Evolutionary conservation across 495 filamentous ascomycete species (phyloP).

Genomic region (Aspergillus egyptiacus): DNA sequence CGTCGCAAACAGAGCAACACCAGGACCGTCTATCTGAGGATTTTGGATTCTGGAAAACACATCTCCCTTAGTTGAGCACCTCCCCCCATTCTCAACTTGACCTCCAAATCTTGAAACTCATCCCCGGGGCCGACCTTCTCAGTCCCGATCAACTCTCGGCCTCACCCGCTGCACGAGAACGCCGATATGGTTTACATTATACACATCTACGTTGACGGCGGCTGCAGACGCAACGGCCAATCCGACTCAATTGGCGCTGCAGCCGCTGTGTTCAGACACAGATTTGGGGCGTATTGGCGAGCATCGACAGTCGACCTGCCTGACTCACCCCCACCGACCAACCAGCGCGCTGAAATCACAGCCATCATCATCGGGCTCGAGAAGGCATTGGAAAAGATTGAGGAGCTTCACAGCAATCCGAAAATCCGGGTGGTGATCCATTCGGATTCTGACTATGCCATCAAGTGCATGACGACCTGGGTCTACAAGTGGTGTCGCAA

Average conservation of each 20-base stretch:
- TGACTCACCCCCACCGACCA: conserved; percentile 25
- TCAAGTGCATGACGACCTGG: conserved; percentile 8
- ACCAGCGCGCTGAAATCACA: conserved; percentile 34
- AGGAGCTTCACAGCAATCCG: conserved; percentile 10
- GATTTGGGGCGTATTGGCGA: too few species aligned
- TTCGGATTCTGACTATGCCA: conserved; percentile 6
- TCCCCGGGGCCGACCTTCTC: too few species aligned
- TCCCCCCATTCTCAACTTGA: too few species aligned
- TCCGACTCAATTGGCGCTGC: conserved; percentile 27
- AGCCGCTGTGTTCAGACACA: conserved; percentile 23
- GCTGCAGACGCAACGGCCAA: conserved; percentile 32
- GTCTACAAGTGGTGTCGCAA: conserved; percentile 4
- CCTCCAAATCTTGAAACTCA: too few species aligned
- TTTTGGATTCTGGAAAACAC: too few species aligned
- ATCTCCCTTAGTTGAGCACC: too few species aligned
- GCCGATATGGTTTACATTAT: conserved; percentile 34
- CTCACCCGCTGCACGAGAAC: too few species aligned
- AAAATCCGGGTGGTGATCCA: conserved; percentile 1
- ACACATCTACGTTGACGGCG: conserved; percentile 35
- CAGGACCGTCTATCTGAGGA: too few species aligned
- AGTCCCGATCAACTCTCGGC: too few species aligned
- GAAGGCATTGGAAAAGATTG: conserved; percentile 24
- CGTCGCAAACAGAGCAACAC: too few species aligned
- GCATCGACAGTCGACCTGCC: background rate
- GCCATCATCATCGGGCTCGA: conserved; percentile 36